These are phyloP conservation scores for Tricholoma bakamatsutake DNA, from an alignment of 768 basidiomycete genomes.

Conservation along the genomic window DNA sequence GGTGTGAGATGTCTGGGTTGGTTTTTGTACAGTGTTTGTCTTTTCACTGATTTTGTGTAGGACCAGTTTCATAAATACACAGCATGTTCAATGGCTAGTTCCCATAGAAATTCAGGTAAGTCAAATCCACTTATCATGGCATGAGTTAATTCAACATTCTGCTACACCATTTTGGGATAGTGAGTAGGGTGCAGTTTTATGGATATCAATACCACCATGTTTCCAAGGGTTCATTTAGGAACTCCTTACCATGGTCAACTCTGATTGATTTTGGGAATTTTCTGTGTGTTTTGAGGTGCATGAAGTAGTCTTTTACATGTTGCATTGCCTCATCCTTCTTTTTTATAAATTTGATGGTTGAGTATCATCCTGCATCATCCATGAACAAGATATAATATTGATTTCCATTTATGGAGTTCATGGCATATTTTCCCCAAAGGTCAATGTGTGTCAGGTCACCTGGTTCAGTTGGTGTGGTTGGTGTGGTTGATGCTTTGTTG, in stretches of 20 bases:
- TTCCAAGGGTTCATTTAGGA: not conserved
- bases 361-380: not conserved
- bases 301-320: not conserved
- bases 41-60: constrained; percentile 8
- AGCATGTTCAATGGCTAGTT: not conserved
- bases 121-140: constrained; percentile 7
- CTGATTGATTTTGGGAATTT: not conserved
- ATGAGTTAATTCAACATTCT: constrained; percentile 7
- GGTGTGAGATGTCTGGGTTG: constrained; percentile 16
- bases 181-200: constrained; percentile 23
- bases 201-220: constrained; percentile 15
- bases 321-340: not conserved
- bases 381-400: constrained; percentile 4
- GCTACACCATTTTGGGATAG: constrained; percentile 29
- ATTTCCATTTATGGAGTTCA: too few relatives aligned
- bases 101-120: not conserved
- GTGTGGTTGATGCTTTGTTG: too few relatives aligned
- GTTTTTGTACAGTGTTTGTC: constrained; percentile 10
- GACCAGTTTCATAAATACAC: not conserved
- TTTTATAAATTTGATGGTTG: not conserved
- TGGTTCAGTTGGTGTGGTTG: too few relatives aligned
- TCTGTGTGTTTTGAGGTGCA: not conserved
- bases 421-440: too few relatives aligned
- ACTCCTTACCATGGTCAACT: not conserved
- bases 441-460: too few relatives aligned